phyloP scores from a whole-genome alignment of 805 yeast genomes.

The Candida maris region DNA sequence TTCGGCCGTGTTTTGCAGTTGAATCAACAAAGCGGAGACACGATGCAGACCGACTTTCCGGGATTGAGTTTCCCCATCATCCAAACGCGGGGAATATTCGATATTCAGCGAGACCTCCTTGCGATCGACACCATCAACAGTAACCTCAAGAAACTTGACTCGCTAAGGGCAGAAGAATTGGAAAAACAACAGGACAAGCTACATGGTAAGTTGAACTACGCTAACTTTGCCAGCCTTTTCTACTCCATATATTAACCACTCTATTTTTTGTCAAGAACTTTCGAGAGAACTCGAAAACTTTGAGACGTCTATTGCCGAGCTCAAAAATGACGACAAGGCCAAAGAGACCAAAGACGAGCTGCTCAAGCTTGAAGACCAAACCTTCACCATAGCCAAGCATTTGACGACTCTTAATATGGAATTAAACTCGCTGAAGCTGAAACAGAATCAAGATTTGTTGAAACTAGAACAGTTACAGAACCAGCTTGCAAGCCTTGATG shows the following conservation, averaged over 20 bases:
- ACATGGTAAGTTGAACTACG: conserved; percentile 8
- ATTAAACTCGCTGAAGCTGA: conserved; percentile 38
- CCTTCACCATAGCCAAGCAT: conserved; percentile 49
- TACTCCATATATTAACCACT: no score
- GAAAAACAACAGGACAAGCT: conserved; percentile 13
- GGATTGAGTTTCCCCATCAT: conserved; percentile 18
- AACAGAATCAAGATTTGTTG: conserved; percentile 36
- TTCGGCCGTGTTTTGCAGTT: no score
- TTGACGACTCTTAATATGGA: conserved; percentile 47
- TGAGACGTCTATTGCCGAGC: conserved; percentile 18
- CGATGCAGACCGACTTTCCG: conserved; percentile 16
- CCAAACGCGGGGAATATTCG: conserved; percentile 18
- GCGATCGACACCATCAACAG: conserved; percentile 17
- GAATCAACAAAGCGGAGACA: no score
- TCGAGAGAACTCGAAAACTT: conserved; percentile 16
- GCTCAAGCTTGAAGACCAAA: conserved; percentile 38
- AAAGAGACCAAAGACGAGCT: conserved; percentile 30
- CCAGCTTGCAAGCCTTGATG: conserved; percentile 22
- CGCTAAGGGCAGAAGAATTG: conserved; percentile 11
- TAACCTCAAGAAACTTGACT: conserved; percentile 15
- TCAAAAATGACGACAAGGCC: conserved; percentile 29
- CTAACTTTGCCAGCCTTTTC: no score
- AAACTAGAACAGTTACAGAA: conserved; percentile 32
- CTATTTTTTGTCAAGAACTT: no score
- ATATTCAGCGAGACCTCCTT: conserved; percentile 16